Evolutionary conservation across 805 yeast species (phyloP).

Genomic region (Dipodascopsis uninucleata): DNA sequence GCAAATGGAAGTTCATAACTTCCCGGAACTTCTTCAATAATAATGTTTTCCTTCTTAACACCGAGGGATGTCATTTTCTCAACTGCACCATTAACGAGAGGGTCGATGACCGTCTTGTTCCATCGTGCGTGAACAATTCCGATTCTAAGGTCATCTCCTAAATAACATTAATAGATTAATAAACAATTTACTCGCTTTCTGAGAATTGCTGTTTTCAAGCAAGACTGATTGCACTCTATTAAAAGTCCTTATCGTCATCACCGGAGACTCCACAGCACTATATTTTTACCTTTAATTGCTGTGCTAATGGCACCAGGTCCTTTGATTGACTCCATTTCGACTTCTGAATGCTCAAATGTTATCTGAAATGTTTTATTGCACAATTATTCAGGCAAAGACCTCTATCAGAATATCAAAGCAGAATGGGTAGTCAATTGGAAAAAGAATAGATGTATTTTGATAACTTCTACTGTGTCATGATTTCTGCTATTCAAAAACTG

Average conservation of each 20-base stretch:
- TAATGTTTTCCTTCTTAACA: slow-evolving; percentile 71
- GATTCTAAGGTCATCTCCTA: slow-evolving; percentile 48
- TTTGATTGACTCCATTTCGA: slow-evolving; percentile 14
- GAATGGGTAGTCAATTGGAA: too few relatives aligned
- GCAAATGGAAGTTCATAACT: slow-evolving; percentile 91
- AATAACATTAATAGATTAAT: slow-evolving; percentile 7
- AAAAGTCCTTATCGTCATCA: too few relatives aligned
- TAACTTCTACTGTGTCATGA: too few relatives aligned
- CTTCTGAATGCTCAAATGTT: too few relatives aligned
- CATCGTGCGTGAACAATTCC: slow-evolving; percentile 96
- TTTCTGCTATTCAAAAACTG: too few relatives aligned
- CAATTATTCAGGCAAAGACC: too few relatives aligned
- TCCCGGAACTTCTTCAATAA: slow-evolving; percentile 87
- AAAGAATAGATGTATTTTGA: too few relatives aligned
- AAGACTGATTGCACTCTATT: not conserved
- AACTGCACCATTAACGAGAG: slow-evolving; percentile 75
- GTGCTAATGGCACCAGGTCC: slow-evolving; percentile 14
- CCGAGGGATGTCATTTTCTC: slow-evolving; percentile 56
- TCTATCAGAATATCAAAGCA: too few relatives aligned
- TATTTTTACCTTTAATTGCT: slow-evolving; percentile 7
- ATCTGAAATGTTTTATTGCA: too few relatives aligned
- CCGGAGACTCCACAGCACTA: not conserved
- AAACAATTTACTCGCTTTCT: not conserved
- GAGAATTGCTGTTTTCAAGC: not conserved
- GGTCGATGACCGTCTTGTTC: slow-evolving; percentile 74